Conservation (phyloP, 192 early-diverging fungal genomes). For the Radiomyces spectabilis region DNA sequence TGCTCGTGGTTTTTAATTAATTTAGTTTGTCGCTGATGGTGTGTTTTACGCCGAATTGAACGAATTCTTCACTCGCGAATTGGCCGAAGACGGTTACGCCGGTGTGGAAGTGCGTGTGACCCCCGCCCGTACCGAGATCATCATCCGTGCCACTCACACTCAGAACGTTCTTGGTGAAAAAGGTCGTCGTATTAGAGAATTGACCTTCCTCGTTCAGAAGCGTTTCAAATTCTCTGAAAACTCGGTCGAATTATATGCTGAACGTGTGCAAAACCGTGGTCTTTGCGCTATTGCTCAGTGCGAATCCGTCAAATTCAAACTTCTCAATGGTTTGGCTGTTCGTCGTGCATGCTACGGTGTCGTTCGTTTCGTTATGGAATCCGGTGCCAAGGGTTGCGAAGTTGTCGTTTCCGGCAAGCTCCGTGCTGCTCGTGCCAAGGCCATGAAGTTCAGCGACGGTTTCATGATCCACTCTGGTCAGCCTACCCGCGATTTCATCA, state of each 20-base stretch:
- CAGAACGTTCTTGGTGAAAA: slow-evolving; percentile 97
- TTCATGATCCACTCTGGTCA: slow-evolving; percentile 99
- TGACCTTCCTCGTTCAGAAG: slow-evolving; percentile 98
- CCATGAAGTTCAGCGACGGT: slow-evolving; percentile 99
- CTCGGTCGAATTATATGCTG: slow-evolving; percentile 98
- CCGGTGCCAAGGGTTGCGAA: slow-evolving; percentile 98
- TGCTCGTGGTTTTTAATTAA: neutral
- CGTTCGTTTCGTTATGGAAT: slow-evolving; percentile 98
- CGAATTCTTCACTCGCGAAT: slow-evolving; percentile 97
- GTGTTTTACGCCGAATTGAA: slow-evolving; percentile 99
- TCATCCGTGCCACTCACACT: slow-evolving; percentile 98
- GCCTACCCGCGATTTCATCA: slow-evolving; percentile 93
- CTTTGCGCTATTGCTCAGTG: slow-evolving; percentile 97
- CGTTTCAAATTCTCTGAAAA: slow-evolving; percentile 98
- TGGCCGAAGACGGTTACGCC: slow-evolving; percentile 97
- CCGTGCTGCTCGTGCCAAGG: slow-evolving; percentile 99
- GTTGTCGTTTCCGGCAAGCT: slow-evolving; percentile 99
- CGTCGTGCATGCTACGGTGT: slow-evolving; percentile 97
- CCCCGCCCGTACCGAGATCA: slow-evolving; percentile 97
- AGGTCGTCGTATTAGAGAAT: slow-evolving; percentile 97
- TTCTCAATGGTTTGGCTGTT: slow-evolving; percentile 93
- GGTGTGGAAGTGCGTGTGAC: slow-evolving; percentile 99
- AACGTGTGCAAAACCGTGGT: slow-evolving; percentile 95
- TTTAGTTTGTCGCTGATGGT: slow-evolving; percentile 98
- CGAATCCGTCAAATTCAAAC: slow-evolving; percentile 97